A percentile compares a stretch with the other conserved stretches of the same genome.
These are phyloP conservation scores for Myriosclerotinia scirpicola DNA, from an alignment of 2,329 filamentous ascomycete genomes.

Conservation along the genomic window DNA sequence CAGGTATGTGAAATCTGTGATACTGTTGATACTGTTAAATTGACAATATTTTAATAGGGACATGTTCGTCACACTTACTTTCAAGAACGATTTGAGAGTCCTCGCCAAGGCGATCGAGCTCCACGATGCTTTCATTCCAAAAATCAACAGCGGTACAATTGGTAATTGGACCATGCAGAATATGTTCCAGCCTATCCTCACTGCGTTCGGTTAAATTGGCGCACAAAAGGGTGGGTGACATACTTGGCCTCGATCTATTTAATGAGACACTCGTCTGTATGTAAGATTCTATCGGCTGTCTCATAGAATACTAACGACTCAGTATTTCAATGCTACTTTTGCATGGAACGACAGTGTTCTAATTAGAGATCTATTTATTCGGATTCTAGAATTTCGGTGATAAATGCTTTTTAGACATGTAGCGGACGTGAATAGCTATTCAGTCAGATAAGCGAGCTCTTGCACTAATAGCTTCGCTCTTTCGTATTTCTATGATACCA, in stretches of 20 bases:
- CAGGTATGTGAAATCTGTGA: background rate
- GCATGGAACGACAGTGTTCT: background rate
- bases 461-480: no score
- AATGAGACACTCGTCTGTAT: background rate
- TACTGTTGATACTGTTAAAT: background rate
- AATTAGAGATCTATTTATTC: no score
- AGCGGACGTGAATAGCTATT: no score
- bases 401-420: no score
- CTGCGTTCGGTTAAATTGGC: background rate
- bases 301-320: background rate
- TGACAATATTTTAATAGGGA: background rate
- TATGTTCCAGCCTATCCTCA: slow-evolving; percentile 3
- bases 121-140: background rate
- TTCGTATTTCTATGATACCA: no score
- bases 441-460: no score
- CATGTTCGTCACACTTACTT: slow-evolving; percentile 6
- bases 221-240: background rate
- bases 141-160: background rate
- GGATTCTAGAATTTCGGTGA: no score
- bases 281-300: background rate
- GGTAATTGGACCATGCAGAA: slow-evolving; percentile 1
- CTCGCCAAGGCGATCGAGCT: slow-evolving; percentile 14
- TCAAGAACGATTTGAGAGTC: slow-evolving; percentile 16
- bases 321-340: slow-evolving; percentile 1
- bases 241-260: background rate